phyloP scores from a whole-genome alignment of 2,329 filamentous ascomycete species.

The Dendryphion nanum region DNA sequence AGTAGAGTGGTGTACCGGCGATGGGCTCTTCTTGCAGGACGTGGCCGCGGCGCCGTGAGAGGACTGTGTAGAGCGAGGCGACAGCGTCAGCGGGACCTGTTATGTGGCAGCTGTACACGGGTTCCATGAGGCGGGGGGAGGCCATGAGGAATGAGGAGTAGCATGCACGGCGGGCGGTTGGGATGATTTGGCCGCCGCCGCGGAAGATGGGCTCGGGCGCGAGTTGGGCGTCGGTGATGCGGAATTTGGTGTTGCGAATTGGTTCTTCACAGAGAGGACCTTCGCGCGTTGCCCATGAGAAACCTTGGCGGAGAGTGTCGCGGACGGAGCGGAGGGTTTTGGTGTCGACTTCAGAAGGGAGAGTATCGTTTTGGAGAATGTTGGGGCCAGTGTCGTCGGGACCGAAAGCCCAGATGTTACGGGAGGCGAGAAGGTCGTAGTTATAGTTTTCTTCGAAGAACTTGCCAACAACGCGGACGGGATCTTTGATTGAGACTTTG shows the following conservation, averaged over 20 bases:
- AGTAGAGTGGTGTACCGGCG: constrained; percentile 89
- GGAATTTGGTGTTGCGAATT: constrained; percentile 97
- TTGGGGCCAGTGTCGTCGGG: constrained; percentile 94
- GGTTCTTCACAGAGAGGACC: constrained; percentile 97
- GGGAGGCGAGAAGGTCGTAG: constrained; percentile 90
- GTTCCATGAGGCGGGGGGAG: constrained; percentile 93
- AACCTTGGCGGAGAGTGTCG: constrained; percentile 92
- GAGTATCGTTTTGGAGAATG: constrained; percentile 92
- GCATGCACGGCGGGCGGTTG: constrained; percentile 85
- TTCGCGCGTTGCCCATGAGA: constrained; percentile 94
- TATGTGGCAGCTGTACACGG: constrained; percentile 89
- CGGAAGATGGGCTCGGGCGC: constrained; percentile 90
- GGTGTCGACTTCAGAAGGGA: constrained; percentile 92
- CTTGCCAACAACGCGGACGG: constrained; percentile 87
- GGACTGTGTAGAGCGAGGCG: constrained; percentile 84
- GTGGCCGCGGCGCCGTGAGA: constrained; percentile 84
- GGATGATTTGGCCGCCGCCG: constrained; percentile 95
- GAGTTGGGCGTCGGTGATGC: constrained; percentile 84
- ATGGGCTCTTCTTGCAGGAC: constrained; percentile 93
- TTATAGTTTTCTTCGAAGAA: constrained; percentile 98
- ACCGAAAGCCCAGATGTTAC: constrained; percentile 98
- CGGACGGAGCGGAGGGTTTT: constrained; percentile 82
- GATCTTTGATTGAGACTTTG: constrained; percentile 86
- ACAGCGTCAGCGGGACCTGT: constrained; percentile 89
- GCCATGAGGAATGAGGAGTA: constrained; percentile 98